Evolutionary conservation across 176 grass and related monocot genomes (phyloP), one percentile per base, ranked within the genome.

Genomic region (Eleusine coracana): DNA sequence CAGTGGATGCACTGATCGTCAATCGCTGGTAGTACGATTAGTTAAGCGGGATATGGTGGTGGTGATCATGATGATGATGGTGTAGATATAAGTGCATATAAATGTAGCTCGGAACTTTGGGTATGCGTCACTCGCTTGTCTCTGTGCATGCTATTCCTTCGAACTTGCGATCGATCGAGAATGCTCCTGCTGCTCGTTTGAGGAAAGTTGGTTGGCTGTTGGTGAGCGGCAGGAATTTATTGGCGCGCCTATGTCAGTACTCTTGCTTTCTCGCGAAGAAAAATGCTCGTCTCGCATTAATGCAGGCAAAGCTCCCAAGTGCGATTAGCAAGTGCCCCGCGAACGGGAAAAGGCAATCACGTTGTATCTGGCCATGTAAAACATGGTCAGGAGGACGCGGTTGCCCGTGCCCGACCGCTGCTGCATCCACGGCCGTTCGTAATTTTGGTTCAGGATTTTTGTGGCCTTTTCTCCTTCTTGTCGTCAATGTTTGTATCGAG

Each of bases 51-150:
- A 64, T 76, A 29, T 76, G 76, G 45, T 34, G 31, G 11, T 66
- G n/a, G n/a, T n/a, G n/a, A n/a, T n/a, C n/a, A n/a, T n/a, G n/a
- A n/a, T n/a, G 31, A 79, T 68, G 6, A 40, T 75, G 85, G 56
- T 76, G 66, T 87, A 81, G 82, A 85, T 88, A 77, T 72, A 84
- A 66, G 65, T 89, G 78, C 66, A 48, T 91, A 87, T 87, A 88
- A 88, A 85, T 91, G 77, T 81, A 81, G 72, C 29, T 87, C 49
- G 58, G 67, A 69, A 59, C 77, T 78, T 78, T 81, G 61, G 69
- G 84, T 87, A 79, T 27, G 80, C 31, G 84, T 86, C 88, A 86
- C 74, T 86, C 88, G 83, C 74, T 51, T 74, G 50, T 62, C 18
- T 52, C 60, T 60, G 79, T 80, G 77, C 69, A 3, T 36, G 10